These are phyloP conservation scores for Taphrina populina DNA, from an alignment of 1,139 yeast genomes.

Conservation along the genomic window DNA sequence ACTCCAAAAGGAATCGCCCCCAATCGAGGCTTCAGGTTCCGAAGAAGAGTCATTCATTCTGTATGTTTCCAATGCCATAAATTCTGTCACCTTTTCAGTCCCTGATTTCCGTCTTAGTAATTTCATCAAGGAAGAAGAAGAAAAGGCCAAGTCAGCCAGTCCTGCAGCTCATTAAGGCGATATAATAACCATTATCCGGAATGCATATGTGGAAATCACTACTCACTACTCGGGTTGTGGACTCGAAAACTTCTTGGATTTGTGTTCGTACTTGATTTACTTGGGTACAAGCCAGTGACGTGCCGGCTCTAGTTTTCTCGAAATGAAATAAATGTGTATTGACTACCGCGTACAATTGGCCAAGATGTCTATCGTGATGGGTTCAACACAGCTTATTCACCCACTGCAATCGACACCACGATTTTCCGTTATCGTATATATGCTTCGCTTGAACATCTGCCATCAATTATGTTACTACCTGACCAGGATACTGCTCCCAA, in stretches of 20 bases:
- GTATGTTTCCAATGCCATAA: neutral
- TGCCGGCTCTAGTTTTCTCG: no score
- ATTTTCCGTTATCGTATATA: no score
- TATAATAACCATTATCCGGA: neutral
- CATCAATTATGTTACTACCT: no score
- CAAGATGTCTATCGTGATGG: neutral
- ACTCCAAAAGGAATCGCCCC: slow-evolving; percentile 26
- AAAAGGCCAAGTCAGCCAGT: slow-evolving; percentile 24
- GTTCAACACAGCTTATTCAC: no score
- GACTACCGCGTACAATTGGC: neutral
- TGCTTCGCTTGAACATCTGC: no score
- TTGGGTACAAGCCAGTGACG: no score
- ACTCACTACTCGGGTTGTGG: no score
- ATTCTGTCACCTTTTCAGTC: no score
- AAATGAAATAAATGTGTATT: neutral
- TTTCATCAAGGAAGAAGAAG: slow-evolving; percentile 33
- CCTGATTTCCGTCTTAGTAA: neutral
- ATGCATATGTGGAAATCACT: neutral
- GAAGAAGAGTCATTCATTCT: slow-evolving; percentile 32
- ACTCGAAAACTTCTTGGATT: no score
- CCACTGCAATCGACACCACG: no score
- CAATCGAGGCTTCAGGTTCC: slow-evolving; percentile 25
- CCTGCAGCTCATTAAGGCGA: slow-evolving; percentile 24
- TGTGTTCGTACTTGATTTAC: no score
- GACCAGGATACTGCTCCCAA: no score